Percentiles rank a stretch among this genome's conserved stretches.
These are phyloP conservation scores for Diplodia seriata DNA, from an alignment of 2,329 filamentous ascomycete genomes.

Conservation along the genomic window DNA sequence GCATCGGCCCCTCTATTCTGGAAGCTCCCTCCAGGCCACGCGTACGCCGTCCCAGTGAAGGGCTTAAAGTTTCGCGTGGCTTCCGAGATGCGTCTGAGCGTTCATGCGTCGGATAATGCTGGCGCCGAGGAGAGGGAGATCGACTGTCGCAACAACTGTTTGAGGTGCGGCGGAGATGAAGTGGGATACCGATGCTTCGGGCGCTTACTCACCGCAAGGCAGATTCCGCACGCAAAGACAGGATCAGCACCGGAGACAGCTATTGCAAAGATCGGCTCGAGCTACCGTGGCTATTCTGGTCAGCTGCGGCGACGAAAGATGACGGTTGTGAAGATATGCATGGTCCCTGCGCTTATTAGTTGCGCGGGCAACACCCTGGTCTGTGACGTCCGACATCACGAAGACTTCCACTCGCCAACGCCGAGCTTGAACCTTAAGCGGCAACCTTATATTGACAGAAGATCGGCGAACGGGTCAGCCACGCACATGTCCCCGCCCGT, in stretches of 20 bases:
- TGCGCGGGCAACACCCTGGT: slow-evolving; percentile 19
- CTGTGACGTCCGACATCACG: slow-evolving; percentile 17
- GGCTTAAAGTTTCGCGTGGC: slow-evolving; percentile 11
- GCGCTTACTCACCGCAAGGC: background rate
- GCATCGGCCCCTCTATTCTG: slow-evolving; percentile 1
- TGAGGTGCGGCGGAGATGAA: slow-evolving; percentile 10
- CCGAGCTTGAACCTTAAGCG: slow-evolving; percentile 12
- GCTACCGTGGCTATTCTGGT: background rate
- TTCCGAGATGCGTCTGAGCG: slow-evolving; percentile 8
- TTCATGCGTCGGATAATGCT: slow-evolving; percentile 18
- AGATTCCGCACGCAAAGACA: slow-evolving; percentile 9
- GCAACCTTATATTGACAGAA: slow-evolving; percentile 11
- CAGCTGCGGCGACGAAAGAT: background rate
- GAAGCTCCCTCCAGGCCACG: slow-evolving; percentile 15
- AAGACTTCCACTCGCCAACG: background rate
- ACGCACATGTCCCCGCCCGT: slow-evolving; percentile 10
- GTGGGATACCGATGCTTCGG: slow-evolving; percentile 8
- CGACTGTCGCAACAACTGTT: slow-evolving; percentile 6
- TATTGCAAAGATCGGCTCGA: background rate
- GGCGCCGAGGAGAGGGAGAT: background rate
- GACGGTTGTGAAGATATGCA: background rate
- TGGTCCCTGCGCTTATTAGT: background rate
- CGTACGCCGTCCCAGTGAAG: slow-evolving; percentile 9
- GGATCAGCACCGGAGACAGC: background rate
- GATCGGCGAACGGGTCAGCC: background rate